These are phyloP conservation scores for Moringa oleifera DNA, from an alignment of 345 rosid genomes.

Conservation along the genomic window DNA sequence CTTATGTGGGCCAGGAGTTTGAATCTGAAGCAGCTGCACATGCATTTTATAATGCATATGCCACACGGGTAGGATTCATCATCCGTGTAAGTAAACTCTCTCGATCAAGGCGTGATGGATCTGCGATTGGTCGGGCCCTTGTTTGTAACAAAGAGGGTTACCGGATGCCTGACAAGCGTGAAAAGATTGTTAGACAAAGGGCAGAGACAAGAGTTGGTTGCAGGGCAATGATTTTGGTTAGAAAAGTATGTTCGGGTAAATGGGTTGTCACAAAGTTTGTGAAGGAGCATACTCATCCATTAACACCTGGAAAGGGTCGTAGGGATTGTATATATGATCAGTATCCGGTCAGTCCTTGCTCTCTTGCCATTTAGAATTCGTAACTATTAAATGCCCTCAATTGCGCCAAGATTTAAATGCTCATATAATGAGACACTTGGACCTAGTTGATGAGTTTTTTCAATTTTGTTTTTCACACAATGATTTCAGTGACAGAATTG, in stretches of 20 bases:
- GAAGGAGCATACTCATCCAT: slow-evolving; percentile 84
- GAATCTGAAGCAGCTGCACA: slow-evolving; percentile 94
- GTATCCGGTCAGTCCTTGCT: slow-evolving; percentile 74
- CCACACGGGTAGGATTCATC: slow-evolving; percentile 74
- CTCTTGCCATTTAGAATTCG: background rate
- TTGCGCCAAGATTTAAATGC: background rate
- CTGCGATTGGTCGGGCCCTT: slow-evolving; percentile 93
- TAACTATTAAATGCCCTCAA: background rate
- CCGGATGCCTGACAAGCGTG: slow-evolving; percentile 89
- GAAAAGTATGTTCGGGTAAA: slow-evolving; percentile 85
- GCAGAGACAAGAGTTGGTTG: slow-evolving; percentile 98
- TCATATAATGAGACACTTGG: background rate
- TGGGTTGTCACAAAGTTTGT: slow-evolving; percentile 91
- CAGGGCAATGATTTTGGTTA: slow-evolving; percentile 96
- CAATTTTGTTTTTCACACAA: background rate
- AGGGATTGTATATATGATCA: slow-evolving; percentile 93
- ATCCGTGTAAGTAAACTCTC: slow-evolving; percentile 99
- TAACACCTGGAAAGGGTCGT: slow-evolving; percentile 85
- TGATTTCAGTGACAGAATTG: background rate
- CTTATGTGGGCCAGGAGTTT: slow-evolving; percentile 80
- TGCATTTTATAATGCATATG: slow-evolving; percentile 87
- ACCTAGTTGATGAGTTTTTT: background rate
- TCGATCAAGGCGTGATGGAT: slow-evolving; percentile 90
- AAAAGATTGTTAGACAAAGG: slow-evolving; percentile 90
- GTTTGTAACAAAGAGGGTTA: slow-evolving; percentile 97